phyloP scores from a whole-genome alignment of 768 basidiomycete species.

The Boletus reticuloceps region DNA sequence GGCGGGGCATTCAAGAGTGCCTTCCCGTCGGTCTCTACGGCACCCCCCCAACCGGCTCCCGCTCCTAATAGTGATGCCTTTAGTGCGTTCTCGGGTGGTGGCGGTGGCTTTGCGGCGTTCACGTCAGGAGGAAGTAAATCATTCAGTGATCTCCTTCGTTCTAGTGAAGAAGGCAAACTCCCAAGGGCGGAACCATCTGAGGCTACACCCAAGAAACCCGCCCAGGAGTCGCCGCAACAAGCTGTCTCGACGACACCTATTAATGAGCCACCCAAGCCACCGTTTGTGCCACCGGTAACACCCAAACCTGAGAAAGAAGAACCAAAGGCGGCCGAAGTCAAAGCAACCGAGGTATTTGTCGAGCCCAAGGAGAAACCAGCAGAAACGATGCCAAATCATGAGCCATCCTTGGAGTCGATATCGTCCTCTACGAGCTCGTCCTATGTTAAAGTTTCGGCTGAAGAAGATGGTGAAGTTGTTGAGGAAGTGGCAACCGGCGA shows the following conservation, averaged over 20 bases:
- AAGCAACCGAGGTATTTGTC: neutral
- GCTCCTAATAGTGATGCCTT: slow-evolving; percentile 24
- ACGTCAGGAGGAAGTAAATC: slow-evolving; percentile 46
- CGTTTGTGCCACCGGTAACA: neutral
- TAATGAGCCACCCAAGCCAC: slow-evolving; percentile 8
- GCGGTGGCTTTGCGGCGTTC: slow-evolving; percentile 53
- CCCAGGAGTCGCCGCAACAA: neutral
- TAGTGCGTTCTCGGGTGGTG: slow-evolving; percentile 26
- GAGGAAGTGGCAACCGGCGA: slow-evolving; percentile 21
- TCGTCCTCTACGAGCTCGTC: slow-evolving; percentile 46
- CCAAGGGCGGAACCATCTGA: slow-evolving; percentile 19
- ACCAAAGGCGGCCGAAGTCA: neutral
- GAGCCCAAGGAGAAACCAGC: slow-evolving; percentile 8
- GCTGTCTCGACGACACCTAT: slow-evolving; percentile 15
- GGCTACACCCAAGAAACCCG: slow-evolving; percentile 7
- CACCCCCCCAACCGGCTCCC: slow-evolving; percentile 11
- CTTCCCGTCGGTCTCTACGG: slow-evolving; percentile 10
- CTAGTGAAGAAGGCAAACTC: slow-evolving; percentile 25
- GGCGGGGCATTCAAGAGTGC: slow-evolving; percentile 18
- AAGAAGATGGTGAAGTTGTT: slow-evolving; percentile 24
- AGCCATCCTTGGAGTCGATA: slow-evolving; percentile 31
- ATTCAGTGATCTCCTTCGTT: slow-evolving; percentile 61
- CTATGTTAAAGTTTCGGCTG: slow-evolving; percentile 43
- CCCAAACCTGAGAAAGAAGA: slow-evolving; percentile 1
- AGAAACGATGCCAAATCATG: slow-evolving; percentile 3